phyloP scores from a whole-genome alignment of 2,329 filamentous ascomycete genomes.

The Colletotrichum coccodes region DNA sequence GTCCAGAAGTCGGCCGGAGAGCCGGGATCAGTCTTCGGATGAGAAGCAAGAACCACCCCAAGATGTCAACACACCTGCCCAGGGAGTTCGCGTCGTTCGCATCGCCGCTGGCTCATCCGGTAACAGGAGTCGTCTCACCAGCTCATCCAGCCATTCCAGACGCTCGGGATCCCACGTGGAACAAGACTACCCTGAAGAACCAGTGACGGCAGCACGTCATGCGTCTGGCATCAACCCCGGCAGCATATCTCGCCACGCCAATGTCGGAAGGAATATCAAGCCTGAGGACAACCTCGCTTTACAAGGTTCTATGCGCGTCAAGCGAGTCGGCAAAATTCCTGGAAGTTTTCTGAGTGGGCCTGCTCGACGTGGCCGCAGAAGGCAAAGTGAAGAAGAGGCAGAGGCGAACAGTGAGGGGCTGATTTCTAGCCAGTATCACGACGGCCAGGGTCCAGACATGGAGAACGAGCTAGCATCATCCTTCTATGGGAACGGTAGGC shows the following conservation, averaged over 20 bases:
- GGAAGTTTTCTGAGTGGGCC: slow-evolving; percentile 85
- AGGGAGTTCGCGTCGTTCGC: slow-evolving; percentile 63
- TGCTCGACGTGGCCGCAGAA: slow-evolving; percentile 77
- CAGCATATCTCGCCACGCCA: slow-evolving; percentile 63
- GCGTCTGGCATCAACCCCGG: slow-evolving; percentile 57
- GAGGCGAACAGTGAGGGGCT: slow-evolving; percentile 54
- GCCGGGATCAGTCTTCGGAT: slow-evolving; percentile 53
- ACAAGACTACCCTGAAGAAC: slow-evolving; percentile 57
- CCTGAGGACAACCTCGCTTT: slow-evolving; percentile 72
- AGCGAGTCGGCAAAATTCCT: slow-evolving; percentile 78
- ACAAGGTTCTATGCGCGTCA: slow-evolving; percentile 81
- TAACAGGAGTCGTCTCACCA: slow-evolving; percentile 46
- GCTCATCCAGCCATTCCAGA: slow-evolving; percentile 48
- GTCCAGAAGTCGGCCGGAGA: slow-evolving; percentile 50
- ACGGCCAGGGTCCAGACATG: slow-evolving; percentile 49
- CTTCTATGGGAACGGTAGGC: slow-evolving; percentile 55
- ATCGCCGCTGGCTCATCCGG: slow-evolving; percentile 64
- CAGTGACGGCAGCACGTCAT: slow-evolving; percentile 60
- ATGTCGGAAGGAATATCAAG: slow-evolving; percentile 56
- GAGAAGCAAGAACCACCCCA: slow-evolving; percentile 47
- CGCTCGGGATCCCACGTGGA: slow-evolving; percentile 54
- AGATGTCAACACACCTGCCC: slow-evolving; percentile 65
- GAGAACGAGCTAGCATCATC: slow-evolving; percentile 54
- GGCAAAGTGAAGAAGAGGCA: slow-evolving; percentile 74
- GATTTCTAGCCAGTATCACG: slow-evolving; percentile 52